Evolutionary conservation across 2,329 filamentous ascomycete genomes (phyloP), one percentile per base, ranked within the genome.

Genomic region (Emericellopsis cladophorae): DNA sequence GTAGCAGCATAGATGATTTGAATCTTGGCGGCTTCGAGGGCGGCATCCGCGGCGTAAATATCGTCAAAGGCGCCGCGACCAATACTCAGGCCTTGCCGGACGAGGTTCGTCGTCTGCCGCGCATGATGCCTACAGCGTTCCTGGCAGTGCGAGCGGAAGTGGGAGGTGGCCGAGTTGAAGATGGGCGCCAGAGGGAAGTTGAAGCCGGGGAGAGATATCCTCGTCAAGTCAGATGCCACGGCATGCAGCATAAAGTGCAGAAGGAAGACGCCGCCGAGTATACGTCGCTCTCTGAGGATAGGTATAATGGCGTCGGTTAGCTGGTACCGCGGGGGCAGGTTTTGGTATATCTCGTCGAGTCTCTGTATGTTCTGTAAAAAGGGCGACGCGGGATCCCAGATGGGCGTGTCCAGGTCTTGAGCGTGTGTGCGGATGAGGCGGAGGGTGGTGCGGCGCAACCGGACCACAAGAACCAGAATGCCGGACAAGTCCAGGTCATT

Each of bases 1-100:
- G 50, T 51, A 4, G 52, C 47, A 5, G 50, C 42, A 34, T 52
- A 49, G 7, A 54, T 46, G 23, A 53, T 48, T 18, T 53, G 52
- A 16, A 55, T 49, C 37, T 54, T 55, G 36, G 50, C 45, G 7
- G 52, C 48, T 38, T 54, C 52, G 18, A 49, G 43, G 8, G 47
- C 45, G 14, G 49, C 49, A 32, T 48, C 49, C 12, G 46, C 41
- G 22, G 47, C 49, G 31, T 49, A 48, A 4, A 46, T 42, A 32
- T 55, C 52, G 34, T 51, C 50, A 29, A 53, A 51, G 9, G 45
- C 42, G 4, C 16, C 40, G 12, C 40, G 39, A 8, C 44, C 45
- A 23, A 43, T 43, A 15, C 12, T 33, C 33, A 52, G 37, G 10
- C 44, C 49, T 16, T 36, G 41, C 22, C 44, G 41, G 11, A 54